phyloP scores from a whole-genome alignment of 208 protist species.

The Leishmania braziliensis region DNA sequence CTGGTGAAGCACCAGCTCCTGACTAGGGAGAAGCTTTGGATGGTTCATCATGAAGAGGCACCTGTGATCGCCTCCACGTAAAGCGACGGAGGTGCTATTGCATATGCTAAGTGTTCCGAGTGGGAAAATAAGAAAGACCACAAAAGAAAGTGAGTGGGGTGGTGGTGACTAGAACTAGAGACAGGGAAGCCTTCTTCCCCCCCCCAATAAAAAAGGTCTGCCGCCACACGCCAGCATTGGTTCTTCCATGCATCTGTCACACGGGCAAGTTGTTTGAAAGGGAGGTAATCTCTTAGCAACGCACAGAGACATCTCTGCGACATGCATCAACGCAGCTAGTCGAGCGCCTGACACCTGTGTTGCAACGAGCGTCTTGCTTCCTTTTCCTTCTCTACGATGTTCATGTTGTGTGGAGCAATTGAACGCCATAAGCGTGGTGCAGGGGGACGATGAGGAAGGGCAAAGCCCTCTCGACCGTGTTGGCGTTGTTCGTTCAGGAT shows the following conservation, averaged over 20 bases:
- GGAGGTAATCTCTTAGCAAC: background rate
- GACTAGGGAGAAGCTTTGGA: conserved; percentile 56
- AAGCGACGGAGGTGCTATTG: conserved; percentile 1
- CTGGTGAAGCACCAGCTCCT: conserved; percentile 66
- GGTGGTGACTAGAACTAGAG: background rate
- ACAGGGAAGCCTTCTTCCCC: background rate
- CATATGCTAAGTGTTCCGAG: background rate
- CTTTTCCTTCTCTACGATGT: background rate
- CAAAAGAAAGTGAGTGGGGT: background rate
- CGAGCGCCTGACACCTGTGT: background rate
- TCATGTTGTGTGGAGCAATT: background rate
- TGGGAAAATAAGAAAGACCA: background rate
- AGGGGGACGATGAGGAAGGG: background rate
- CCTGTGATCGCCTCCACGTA: background rate
- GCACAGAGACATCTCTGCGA: background rate
- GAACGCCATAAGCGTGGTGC: background rate
- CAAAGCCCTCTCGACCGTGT: background rate
- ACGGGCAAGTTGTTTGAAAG: background rate
- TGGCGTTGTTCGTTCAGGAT: background rate
- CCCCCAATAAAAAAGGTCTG: background rate
- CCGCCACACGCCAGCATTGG: too few species aligned
- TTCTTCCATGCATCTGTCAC: background rate
- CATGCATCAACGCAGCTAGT: background rate
- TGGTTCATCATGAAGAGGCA: conserved; percentile 40
- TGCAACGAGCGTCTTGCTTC: background rate